Evolutionary conservation across 2,329 filamentous ascomycete genomes (phyloP).

Genomic region (Sporothrix humicola): DNA sequence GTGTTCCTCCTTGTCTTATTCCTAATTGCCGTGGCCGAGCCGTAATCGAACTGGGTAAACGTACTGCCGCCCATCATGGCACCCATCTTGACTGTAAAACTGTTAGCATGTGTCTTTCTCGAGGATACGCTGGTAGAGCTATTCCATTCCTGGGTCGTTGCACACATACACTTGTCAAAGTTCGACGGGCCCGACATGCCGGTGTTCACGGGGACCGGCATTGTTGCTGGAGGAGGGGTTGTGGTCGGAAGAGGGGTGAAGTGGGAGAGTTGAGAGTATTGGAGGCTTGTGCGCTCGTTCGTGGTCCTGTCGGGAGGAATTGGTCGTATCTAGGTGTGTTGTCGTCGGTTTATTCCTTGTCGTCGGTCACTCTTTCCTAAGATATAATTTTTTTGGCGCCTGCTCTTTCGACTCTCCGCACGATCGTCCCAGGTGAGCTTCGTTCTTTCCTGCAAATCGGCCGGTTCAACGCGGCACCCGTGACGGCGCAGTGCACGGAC

Average conservation of each 20-base stretch:
- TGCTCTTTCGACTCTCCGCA: background rate
- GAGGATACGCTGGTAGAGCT: background rate
- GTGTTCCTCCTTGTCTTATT: too few species aligned
- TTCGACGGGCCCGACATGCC: conserved; percentile 54
- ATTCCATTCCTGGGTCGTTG: background rate
- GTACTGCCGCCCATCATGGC: conserved; percentile 98
- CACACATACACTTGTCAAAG: conserved; percentile 59
- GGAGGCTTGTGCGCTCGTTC: background rate
- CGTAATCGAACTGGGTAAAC: conserved; percentile 47
- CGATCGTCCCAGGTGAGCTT: conserved; percentile 20
- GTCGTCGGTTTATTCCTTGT: background rate
- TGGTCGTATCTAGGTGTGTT: conserved; percentile 3
- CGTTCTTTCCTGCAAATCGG: conserved; percentile 19
- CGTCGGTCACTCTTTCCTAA: background rate
- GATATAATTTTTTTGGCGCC: background rate
- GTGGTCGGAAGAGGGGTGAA: background rate
- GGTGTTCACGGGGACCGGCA: conserved; percentile 45
- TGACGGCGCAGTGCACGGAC: conserved; percentile 34
- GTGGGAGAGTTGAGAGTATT: background rate
- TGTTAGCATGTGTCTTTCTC: conserved; percentile 41
- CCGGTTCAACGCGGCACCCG: conserved; percentile 30
- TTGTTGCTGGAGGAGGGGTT: conserved; percentile 37
- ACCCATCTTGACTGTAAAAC: conserved; percentile 85
- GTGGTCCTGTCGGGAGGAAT: conserved; percentile 3
- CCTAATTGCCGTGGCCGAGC: too few species aligned